phyloP scores from a whole-genome alignment of 2,329 filamentous ascomycete species.

The Phaeosphaeriaceae sp. region DNA sequence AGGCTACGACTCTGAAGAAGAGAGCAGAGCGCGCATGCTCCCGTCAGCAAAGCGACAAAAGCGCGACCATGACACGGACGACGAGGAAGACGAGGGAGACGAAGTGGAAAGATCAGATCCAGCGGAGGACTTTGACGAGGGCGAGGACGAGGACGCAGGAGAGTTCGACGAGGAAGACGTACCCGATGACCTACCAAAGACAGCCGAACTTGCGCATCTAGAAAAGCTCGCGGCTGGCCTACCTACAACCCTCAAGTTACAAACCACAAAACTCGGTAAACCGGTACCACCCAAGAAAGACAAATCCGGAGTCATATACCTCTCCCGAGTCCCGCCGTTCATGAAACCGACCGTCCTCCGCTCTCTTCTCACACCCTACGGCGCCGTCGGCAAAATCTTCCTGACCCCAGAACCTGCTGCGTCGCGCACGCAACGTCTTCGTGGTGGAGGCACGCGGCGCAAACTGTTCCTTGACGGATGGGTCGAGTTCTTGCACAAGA shows the following conservation, averaged over 20 bases:
- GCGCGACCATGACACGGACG: slow-evolving; percentile 54
- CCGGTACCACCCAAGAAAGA: slow-evolving; percentile 63
- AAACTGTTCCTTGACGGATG: slow-evolving; percentile 83
- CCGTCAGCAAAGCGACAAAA: slow-evolving; percentile 69
- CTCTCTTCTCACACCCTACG: slow-evolving; percentile 76
- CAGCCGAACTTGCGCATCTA: slow-evolving; percentile 39
- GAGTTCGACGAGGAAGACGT: slow-evolving; percentile 28
- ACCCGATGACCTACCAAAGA: slow-evolving; percentile 30
- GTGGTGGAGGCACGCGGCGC: slow-evolving; percentile 82
- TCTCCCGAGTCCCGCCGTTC: slow-evolving; percentile 84
- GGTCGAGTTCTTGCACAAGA: slow-evolving; percentile 81
- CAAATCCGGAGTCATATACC: slow-evolving; percentile 81
- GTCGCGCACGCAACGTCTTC: slow-evolving; percentile 70
- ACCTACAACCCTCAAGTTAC: slow-evolving; percentile 45
- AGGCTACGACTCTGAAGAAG: slow-evolving; percentile 72
- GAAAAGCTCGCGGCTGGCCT: slow-evolving; percentile 38
- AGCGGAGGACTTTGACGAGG: slow-evolving; percentile 34
- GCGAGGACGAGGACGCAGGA: slow-evolving; percentile 14
- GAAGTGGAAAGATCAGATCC: slow-evolving; percentile 5
- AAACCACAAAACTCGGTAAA: slow-evolving; percentile 29
- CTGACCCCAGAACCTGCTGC: slow-evolving; percentile 76
- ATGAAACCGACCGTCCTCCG: slow-evolving; percentile 85
- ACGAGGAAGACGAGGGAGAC: slow-evolving; percentile 7
- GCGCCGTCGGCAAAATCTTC: slow-evolving; percentile 78
- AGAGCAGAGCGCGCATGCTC: slow-evolving; percentile 67